Base-by-base conservation (phyloP, 805 yeast genomes). In the Lachancea sp. region DNA sequence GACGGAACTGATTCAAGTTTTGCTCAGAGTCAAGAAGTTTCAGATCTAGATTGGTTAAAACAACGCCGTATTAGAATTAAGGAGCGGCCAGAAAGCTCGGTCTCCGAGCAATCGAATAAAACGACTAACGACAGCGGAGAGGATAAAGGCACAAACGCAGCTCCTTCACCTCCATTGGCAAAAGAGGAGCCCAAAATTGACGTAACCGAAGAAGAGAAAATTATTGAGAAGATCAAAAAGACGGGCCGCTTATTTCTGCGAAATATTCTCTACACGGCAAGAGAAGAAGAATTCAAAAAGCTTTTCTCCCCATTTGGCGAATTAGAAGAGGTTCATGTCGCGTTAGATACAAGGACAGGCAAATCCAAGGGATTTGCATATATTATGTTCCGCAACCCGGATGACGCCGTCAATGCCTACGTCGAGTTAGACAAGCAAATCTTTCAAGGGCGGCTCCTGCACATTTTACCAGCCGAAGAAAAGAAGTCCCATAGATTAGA, bases 361-460 rank as follows among this genome's bases (percentile, higher is more conserved):
- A 75, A 78, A 51, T 82, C 96, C 1, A 92, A 92, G 63, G 98
- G 98, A 0, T 86, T 87, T 61, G 96, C 92, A 0, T 89, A 89
- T 55, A 71, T 88, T 9, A 78, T 80, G 56, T 92, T 83, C 56
- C 65, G 61, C n/a, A 69, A 75, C 46, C 70, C 81, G 8, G 72
- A 74, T 8, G 80, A 81, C 56, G 98, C 98, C 0, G 77, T 82
- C 1, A 57, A 64, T 21, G 97, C 97, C 0, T 89, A 70, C 58
- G 61, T 71, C 25, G 74, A 71, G 11, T 68, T 89, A 37, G 98
- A 92, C 61, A 88, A 86, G 54, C 83, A 83, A 55, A 82, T 85
- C 58, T 90, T 85, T 69, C 97, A 92, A 65, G 98, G 98, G 38
- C 77, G 98, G 52, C 70, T 92, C 38, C 64, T 92, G 37, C 98